These are phyloP conservation scores for Ramaria rubella DNA, from an alignment of 768 basidiomycete genomes.

Conservation along the genomic window DNA sequence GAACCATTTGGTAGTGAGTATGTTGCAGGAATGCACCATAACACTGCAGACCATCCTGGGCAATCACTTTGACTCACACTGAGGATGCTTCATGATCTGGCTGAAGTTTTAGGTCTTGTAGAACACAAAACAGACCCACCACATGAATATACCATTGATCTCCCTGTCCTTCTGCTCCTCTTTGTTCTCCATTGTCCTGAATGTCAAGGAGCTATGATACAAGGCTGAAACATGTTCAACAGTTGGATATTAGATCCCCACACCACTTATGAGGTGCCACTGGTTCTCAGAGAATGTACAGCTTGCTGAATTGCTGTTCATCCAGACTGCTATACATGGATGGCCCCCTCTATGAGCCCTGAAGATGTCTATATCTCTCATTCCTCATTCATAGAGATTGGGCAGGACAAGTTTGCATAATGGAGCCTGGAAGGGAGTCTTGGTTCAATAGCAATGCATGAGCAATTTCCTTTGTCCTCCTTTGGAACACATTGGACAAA, in stretches of 20 bases:
- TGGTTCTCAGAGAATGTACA: not conserved
- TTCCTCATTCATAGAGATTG: not conserved
- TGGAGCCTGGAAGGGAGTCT: not conserved
- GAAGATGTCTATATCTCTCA: not conserved
- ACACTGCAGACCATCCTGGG: not conserved
- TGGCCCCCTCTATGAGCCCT: too few relatives aligned
- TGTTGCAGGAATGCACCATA: not conserved
- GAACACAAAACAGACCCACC: not conserved
- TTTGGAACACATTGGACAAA: not conserved
- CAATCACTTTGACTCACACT: not conserved
- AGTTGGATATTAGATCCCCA: not conserved
- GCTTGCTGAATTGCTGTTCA: not conserved
- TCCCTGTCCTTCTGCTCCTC: not conserved
- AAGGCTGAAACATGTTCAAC: not conserved
- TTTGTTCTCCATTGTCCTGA: not conserved
- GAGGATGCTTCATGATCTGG: not conserved
- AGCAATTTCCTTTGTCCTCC: not conserved
- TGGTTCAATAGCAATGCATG: not conserved
- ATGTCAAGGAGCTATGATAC: not conserved
- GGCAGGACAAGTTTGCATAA: not conserved
- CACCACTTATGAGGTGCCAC: not conserved
- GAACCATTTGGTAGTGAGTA: not conserved
- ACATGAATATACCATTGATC: not conserved
- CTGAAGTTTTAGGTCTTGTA: not conserved
- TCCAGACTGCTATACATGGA: not conserved